Percentiles rank a stretch among this genome's conserved stretches.
Conservation (phyloP, 768 basidiomycete species). For the Hydnomerulius pinastri region DNA sequence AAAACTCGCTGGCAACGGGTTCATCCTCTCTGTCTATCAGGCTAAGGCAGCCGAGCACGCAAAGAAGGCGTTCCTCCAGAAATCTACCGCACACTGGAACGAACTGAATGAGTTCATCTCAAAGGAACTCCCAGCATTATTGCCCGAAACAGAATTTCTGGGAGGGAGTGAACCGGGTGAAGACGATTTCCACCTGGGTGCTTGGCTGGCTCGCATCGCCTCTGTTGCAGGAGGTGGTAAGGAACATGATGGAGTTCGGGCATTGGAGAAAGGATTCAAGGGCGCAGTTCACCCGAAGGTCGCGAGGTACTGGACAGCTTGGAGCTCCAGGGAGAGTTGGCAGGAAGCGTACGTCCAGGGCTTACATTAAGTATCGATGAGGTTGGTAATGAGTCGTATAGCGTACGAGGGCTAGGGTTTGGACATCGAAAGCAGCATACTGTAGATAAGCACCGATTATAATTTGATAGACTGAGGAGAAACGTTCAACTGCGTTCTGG, state of each 20-base stretch:
- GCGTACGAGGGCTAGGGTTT: background rate
- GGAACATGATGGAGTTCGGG: constrained; percentile 37
- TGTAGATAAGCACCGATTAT: background rate
- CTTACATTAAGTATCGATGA: constrained; percentile 37
- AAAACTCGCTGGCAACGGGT: constrained; percentile 43
- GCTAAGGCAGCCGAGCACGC: constrained; percentile 36
- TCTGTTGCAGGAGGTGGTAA: constrained; percentile 38
- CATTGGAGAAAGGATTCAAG: constrained; percentile 42
- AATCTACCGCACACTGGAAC: constrained; percentile 41
- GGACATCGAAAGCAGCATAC: background rate
- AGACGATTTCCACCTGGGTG: constrained; percentile 56
- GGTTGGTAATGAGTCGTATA: background rate
- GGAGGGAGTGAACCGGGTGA: constrained; percentile 49
- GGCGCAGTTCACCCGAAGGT: constrained; percentile 40
- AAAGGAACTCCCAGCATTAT: constrained; percentile 39
- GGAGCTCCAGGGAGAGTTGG: constrained; percentile 48
- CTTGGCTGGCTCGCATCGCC: constrained; percentile 53
- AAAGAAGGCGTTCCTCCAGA: constrained; percentile 41
- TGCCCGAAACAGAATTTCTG: constrained; percentile 48
- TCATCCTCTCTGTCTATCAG: constrained; percentile 43
- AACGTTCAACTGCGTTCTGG: constrained; percentile 44
- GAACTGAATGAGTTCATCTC: constrained; percentile 38
- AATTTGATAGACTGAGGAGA: constrained; percentile 17
- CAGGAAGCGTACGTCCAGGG: constrained; percentile 44
- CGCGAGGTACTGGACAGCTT: constrained; percentile 44